Base-by-base conservation (phyloP, 495 filamentous ascomycete species). In the Chaetomium fimeti region DNA sequence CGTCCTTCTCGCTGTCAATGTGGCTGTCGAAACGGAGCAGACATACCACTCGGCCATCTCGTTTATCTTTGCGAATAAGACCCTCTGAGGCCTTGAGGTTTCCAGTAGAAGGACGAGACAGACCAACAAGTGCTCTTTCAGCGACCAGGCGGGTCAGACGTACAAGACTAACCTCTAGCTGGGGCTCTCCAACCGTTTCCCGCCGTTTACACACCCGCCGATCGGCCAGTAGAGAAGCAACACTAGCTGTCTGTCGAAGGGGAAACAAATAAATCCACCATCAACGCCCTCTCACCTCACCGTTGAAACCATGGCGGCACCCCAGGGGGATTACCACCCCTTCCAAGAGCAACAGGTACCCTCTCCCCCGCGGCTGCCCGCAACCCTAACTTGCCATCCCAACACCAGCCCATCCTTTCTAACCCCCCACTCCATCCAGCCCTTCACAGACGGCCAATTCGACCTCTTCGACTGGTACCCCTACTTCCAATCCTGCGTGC, bases 401-500 rank as follows among this genome's bases (percentile, higher is more conserved):
- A 47, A 25, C 55, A 20, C n/a, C 28, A 59, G 7, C 18, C 7
- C 12, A 13, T 25, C 27, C 15, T 29, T 52, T 29, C 24, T 49
- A 58, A 56, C 61, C 12, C 40, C 32, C 32, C 32, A 36, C 36
- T 9, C 40, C 55, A 15, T 52, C 47, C 61, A 72, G 71, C 73
- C 76, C 29, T 78, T 80, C 47, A 65, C 75, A 56, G 75, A 79
- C 53, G 68, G 70, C 28, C 71, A 77, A 49, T 91, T 92, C 74
- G 93, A 97, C 75, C 88, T 97, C 63, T 86, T 97, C 73, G 89
- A 91, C 63, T 98, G 94, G 94, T 90, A 96, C 71, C 91, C 92
- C 18, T 86, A 88, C 56, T 97, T 96, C 76, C 91, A 93, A 74
- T 91, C 86, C 67, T 98, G 94, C 76, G 90, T 93, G 65, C 85